Base-by-base conservation (phyloP, 345 rosid genomes). In the Triadica sebifera region DNA sequence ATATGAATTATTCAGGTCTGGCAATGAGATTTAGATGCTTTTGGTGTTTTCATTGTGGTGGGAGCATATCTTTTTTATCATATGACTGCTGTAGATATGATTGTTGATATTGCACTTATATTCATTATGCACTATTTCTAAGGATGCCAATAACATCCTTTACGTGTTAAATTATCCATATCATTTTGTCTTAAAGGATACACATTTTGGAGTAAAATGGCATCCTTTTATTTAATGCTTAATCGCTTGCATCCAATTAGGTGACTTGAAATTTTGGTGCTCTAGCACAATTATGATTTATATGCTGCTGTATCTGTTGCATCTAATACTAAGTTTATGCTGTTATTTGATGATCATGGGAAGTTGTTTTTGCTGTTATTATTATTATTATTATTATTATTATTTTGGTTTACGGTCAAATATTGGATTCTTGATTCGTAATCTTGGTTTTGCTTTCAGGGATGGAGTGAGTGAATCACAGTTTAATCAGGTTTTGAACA, bases 391-490 rank as follows among this genome's bases (percentile, higher is more conserved):
- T 19, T 15, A 56, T 8, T 12, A 11, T 9, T 65, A 46, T 53
- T 55, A 13, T 65, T 49, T 17, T 49, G 8, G 11, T 73, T 20
- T 73, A 46, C 22, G 57, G 29, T 59, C 12, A 56, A 77, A 0
- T 29, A 38, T 53, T n/a, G 53, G 41, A 12, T 50, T 57, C 72
- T 52, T 68, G 19, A 57, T 74, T 47, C 17, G 67, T 37, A 58
- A 39, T 69, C 55, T 39, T 77, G 16, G 59, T 62, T 73, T 38
- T 76, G 45, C 76, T 67, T 61, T 46, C 78, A 92, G 99, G 89
- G 99, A 94, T 82, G 98, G 98, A 70, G 93, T 94, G 39, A 87
- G 98, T 12, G 96, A 94, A 71, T 89, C 99, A 19, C 99, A 94
- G 46, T 94, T 94, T 78, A 93, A 86, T 75, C 99, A 91, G 78